Evolutionary conservation across 306 rosid genomes (phyloP), one percentile per base, ranked within the genome.

Genomic region (Lagenaria siceraria): DNA sequence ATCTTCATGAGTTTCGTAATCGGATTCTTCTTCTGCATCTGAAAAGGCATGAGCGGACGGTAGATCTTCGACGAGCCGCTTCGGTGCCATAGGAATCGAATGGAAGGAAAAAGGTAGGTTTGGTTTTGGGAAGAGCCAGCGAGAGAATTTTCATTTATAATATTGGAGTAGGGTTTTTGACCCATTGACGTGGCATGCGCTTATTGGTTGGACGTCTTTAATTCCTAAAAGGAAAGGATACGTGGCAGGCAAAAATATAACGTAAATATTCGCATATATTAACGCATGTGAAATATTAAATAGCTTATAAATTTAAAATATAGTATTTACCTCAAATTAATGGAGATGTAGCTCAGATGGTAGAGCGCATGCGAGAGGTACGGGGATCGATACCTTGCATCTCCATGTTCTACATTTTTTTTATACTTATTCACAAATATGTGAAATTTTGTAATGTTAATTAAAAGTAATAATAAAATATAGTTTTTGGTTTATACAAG

Each of bases 321-420:
- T 38, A 38, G 10, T 8, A 0, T 38, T 6, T 1, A 1, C 0
- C 1, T 6, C 0, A 6, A 1, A 7, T 7, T 1, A 38, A 46
- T 0, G 19, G 53, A 96, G 96, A 87, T 89, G 93, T 91, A 93
- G 96, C 93, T 91, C 92, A 88, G 93, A 88, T 93, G 96, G 98
- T 93, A 91, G 96, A 91, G 97, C 88, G 92, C 96, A 91, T 91
- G 97, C 88, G 90, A 91, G 91, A 93, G 91, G 93, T 79, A 85
- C 87, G 84, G 90, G 96, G 91, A 89, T 91, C 89, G 90, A 89
- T 91, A 84, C 96, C 93, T 93, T 86, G 92, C 97, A 82, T 93
- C 95, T 90, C 91, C 98, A 88, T 1, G 0, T 0, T 46, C 12
- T 11, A 4, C 13, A 48, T 49, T 49, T 49, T 7, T 49, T 49